These are phyloP conservation scores for Wickerhamiella azyma DNA, from an alignment of 805 yeast genomes.

Conservation along the genomic window DNA sequence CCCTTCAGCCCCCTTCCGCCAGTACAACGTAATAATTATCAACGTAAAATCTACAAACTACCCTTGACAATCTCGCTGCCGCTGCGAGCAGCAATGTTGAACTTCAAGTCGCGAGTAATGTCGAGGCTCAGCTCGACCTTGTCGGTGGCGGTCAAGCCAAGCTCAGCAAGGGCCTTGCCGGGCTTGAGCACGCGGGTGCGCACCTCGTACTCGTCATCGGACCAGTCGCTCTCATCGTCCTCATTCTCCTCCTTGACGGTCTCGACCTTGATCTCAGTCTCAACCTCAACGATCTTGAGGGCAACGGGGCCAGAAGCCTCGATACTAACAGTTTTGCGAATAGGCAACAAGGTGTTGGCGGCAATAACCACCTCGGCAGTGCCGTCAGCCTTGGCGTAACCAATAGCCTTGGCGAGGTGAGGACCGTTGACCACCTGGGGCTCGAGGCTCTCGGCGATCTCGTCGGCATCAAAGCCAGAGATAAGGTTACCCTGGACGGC, in stretches of 20 bases:
- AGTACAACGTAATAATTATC: too few relatives aligned
- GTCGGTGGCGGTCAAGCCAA: conserved; percentile 57
- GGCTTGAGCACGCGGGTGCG: conserved; percentile 63
- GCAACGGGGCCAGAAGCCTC: conserved; percentile 46
- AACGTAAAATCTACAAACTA: conserved; percentile 10
- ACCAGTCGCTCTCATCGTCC: conserved; percentile 37
- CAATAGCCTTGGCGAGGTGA: conserved; percentile 73
- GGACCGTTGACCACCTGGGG: conserved; percentile 80
- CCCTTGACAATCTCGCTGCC: conserved; percentile 18
- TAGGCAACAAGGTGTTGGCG: conserved; percentile 81
- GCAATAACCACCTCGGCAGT: conserved; percentile 57
- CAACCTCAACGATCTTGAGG: conserved; percentile 47
- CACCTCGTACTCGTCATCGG: conserved; percentile 79
- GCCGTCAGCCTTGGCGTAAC: conserved; percentile 63
- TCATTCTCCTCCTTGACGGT: conserved; percentile 63
- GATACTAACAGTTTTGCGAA: conserved; percentile 58
- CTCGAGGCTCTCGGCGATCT: conserved; percentile 70
- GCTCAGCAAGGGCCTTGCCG: conserved; percentile 62
- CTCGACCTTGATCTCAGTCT: conserved; percentile 72
- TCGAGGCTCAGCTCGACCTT: conserved; percentile 52
- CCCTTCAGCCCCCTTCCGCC: too few relatives aligned
- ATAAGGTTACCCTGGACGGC: conserved; percentile 86
- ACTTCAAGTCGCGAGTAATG: conserved; percentile 49
- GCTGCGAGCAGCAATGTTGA: conserved; percentile 43
- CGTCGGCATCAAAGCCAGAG: conserved; percentile 68